Conservation (phyloP, 2,329 filamentous ascomycete genomes). For the Phaeosphaeriaceae sp. region DNA sequence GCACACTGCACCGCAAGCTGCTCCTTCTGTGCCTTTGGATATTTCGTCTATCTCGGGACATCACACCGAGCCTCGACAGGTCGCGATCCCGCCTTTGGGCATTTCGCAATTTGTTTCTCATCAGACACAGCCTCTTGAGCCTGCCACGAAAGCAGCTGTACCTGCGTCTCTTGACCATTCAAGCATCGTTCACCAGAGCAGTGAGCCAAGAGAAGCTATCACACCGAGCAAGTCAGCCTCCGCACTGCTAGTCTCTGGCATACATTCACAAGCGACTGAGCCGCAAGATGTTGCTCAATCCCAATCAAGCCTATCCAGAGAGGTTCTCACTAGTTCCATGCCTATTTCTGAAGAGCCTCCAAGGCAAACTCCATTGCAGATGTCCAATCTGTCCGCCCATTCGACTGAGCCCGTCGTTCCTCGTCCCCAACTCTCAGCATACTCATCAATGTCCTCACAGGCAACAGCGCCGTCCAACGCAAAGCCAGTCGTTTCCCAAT, state of each 20-base stretch:
- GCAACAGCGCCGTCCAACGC: slow-evolving; percentile 32
- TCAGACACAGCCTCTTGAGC: slow-evolving; percentile 34
- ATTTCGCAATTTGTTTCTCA: slow-evolving; percentile 27
- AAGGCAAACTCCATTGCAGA: slow-evolving; percentile 19
- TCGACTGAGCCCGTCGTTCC: slow-evolving; percentile 34
- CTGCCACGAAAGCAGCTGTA: slow-evolving; percentile 37
- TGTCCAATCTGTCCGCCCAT: slow-evolving; percentile 38
- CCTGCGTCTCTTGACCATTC: slow-evolving; percentile 36
- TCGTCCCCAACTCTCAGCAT: slow-evolving; percentile 20
- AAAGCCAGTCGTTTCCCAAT: slow-evolving; percentile 12
- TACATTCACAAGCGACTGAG: slow-evolving; percentile 34
- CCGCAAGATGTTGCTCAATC: slow-evolving; percentile 16
- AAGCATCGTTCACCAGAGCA: slow-evolving; percentile 35
- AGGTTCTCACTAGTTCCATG: not conserved
- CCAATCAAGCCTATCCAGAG: not conserved
- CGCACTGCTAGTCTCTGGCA: slow-evolving; percentile 35
- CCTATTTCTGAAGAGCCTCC: not conserved
- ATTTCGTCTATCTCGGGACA: slow-evolving; percentile 33
- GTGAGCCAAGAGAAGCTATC: slow-evolving; percentile 31
- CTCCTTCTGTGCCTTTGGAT: slow-evolving; percentile 19
- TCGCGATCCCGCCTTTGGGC: slow-evolving; percentile 18
- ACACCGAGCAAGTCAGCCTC: slow-evolving; percentile 21
- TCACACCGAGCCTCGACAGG: slow-evolving; percentile 31
- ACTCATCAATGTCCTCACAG: slow-evolving; percentile 32
- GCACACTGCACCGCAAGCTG: slow-evolving; percentile 29